Conservation (phyloP, 805 yeast species). For the Kodamaea kaohsiungensis region DNA sequence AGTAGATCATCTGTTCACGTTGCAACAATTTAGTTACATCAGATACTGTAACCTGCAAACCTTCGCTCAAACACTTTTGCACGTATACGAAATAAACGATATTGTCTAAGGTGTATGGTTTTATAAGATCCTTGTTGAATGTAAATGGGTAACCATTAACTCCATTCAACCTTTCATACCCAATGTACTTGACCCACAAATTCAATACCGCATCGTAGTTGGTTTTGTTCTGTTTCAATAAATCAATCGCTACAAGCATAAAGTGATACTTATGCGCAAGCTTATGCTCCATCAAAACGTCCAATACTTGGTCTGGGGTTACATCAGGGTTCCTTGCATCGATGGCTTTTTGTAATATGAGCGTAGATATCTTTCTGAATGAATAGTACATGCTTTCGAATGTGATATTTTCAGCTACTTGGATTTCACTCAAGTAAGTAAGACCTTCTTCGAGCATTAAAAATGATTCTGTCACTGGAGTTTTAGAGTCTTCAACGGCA, state of each 20-base stretch:
- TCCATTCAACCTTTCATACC: slow-evolving; percentile 17
- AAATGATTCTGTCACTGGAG: slow-evolving; percentile 28
- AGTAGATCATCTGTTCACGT: slow-evolving; percentile 23
- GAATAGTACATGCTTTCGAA: slow-evolving; percentile 23
- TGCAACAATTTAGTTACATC: slow-evolving; percentile 32
- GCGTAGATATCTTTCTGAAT: slow-evolving; percentile 31
- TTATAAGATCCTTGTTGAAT: slow-evolving; percentile 12
- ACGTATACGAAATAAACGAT: slow-evolving; percentile 38
- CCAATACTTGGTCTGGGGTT: slow-evolving; percentile 24
- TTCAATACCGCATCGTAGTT: slow-evolving; percentile 27
- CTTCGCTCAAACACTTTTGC: slow-evolving; percentile 27
- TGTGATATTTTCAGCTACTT: slow-evolving; percentile 31
- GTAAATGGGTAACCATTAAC: not conserved
- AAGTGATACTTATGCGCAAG: slow-evolving; percentile 39
- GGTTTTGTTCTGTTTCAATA: slow-evolving; percentile 15
- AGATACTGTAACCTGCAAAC: slow-evolving; percentile 21
- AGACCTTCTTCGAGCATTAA: slow-evolving; percentile 45
- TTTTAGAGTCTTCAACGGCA: slow-evolving; percentile 20
- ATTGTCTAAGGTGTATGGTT: slow-evolving; percentile 19
- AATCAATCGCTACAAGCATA: slow-evolving; percentile 19
- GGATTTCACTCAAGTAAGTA: slow-evolving; percentile 38
- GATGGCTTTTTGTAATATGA: slow-evolving; percentile 22
- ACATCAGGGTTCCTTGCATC: slow-evolving; percentile 8
- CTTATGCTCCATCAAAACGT: slow-evolving; percentile 26
- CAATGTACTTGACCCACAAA: slow-evolving; percentile 36